Base-by-base conservation (phyloP, 192 early-diverging fungal species). In the Entrophospora sp. region DNA sequence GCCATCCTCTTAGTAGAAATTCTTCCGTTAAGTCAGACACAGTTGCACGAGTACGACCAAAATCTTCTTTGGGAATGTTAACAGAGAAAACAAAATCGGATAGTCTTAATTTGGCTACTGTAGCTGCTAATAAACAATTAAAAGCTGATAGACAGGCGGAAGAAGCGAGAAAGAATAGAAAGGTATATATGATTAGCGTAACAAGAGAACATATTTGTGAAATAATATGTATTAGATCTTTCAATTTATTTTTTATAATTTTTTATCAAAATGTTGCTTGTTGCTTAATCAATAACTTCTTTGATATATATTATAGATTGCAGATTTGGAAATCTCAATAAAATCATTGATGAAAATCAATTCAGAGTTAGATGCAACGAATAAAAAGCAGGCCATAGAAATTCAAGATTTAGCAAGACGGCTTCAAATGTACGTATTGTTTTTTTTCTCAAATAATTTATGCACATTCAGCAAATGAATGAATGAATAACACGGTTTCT, bases 311-410 rank as follows among this genome's bases (percentile, higher is more conserved):
- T 61, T 31, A 28, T 46, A 80, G 73, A 78, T 81, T 69, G 70
- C 65, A 27, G 80, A 83, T 71, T 73, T 83, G 35, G 82, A 83
- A 64, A 79, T 83, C 25, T 81, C 82, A 1, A 83, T 79, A 27
- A 53, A 76, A 16, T 79, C 77, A 25, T 57, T 83, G 8, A 62
- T 79, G 8, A 71, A 73, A 30, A 63, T 81, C 35, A 83, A 83
- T 61, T 66, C 73, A 27, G 75, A 76, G 44, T 67, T 83, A 16
- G 82, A 83, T 61, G 71, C 74, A 0, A 75, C 71, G 1, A 75
- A 75, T 25, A 70, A 78, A 43, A 81, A 78, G 28, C 79, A 81
- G 57, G 70, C 75, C 5, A 69, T 68, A 10, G 72, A 83, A 67
- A 66, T 81, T 34, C 71, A 73, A 37, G 71, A 73, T 34, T 71